Conservation (phyloP, 1,284 basidiomycete species). For the Spongiforma sp. region DNA sequence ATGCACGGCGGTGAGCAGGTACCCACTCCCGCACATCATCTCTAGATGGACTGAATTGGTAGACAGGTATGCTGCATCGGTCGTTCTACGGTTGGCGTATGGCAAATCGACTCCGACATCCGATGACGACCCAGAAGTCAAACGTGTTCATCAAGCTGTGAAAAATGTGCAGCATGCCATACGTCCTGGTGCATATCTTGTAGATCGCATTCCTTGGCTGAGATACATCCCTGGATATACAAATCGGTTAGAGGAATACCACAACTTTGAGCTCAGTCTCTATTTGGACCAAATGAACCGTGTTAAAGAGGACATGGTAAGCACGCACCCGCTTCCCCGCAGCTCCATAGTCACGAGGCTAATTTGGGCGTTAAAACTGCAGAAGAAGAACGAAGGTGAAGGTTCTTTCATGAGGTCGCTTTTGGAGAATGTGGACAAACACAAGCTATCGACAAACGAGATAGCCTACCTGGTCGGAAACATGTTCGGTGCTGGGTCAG, state of each 20-base stretch:
- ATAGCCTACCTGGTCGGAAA: slow-evolving; percentile 65
- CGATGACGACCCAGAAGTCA: slow-evolving; percentile 62
- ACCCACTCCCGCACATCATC: too few relatives aligned
- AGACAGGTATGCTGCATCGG: slow-evolving; percentile 61
- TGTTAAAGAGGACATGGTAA: slow-evolving; percentile 52
- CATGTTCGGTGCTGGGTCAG: slow-evolving; percentile 69
- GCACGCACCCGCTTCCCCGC: not conserved
- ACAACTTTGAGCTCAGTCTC: slow-evolving; percentile 58
- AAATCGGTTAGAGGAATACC: slow-evolving; percentile 41
- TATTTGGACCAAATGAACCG: slow-evolving; percentile 54
- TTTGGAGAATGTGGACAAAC: slow-evolving; percentile 54
- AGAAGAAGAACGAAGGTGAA: slow-evolving; percentile 42
- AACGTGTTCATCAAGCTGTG: slow-evolving; percentile 50
- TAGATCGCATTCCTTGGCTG: slow-evolving; percentile 64
- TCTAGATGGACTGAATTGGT: too few relatives aligned
- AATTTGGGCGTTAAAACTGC: too few relatives aligned
- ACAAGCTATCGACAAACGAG: slow-evolving; percentile 57
- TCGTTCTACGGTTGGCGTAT: slow-evolving; percentile 70
- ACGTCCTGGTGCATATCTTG: slow-evolving; percentile 59
- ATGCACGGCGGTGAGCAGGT: slow-evolving; percentile 34
- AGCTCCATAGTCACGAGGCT: too few relatives aligned
- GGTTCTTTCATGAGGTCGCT: slow-evolving; percentile 61
- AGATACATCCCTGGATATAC: slow-evolving; percentile 40
- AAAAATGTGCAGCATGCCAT: slow-evolving; percentile 55
- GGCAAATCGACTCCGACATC: slow-evolving; percentile 55